phyloP scores from a whole-genome alignment of 73 alveolate species.

The Paramecium pentaurelia region DNA sequence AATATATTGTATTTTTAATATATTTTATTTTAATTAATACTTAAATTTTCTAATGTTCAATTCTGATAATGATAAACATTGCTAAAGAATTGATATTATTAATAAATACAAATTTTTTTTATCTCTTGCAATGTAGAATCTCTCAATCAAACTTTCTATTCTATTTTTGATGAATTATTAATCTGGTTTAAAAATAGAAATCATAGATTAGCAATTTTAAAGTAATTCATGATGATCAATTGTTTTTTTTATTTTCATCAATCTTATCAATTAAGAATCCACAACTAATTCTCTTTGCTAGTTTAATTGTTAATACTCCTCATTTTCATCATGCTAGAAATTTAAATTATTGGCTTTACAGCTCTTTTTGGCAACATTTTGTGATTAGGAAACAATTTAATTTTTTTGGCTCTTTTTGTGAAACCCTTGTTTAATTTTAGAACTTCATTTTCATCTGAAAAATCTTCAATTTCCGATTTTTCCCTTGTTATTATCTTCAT shows the following conservation, averaged over 20 bases:
- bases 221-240: constrained; percentile 44
- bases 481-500: constrained; percentile 19
- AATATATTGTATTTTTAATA: neutral
- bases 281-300: constrained; percentile 51
- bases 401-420: constrained; percentile 19
- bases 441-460: constrained; percentile 1
- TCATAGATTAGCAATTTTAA: neutral
- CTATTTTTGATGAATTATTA: neutral
- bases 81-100: neutral
- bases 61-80: constrained; percentile 25
- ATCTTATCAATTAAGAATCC: constrained; percentile 46
- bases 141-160: constrained; percentile 46
- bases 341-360: neutral
- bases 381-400: constrained; percentile 34
- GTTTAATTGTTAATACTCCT: constrained; percentile 35
- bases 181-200: constrained; percentile 46
- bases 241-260: constrained; percentile 48
- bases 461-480: neutral
- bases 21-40: neutral
- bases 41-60: neutral
- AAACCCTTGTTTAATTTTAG: neutral
- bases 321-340: neutral
- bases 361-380: neutral
- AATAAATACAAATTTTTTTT: constrained; percentile 43
- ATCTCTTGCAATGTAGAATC: constrained; percentile 47